Evolutionary conservation across 1,284 basidiomycete genomes (phyloP), one percentile per base, ranked within the genome.

Genomic region (Cutaneotrichosporon dermatis): DNA sequence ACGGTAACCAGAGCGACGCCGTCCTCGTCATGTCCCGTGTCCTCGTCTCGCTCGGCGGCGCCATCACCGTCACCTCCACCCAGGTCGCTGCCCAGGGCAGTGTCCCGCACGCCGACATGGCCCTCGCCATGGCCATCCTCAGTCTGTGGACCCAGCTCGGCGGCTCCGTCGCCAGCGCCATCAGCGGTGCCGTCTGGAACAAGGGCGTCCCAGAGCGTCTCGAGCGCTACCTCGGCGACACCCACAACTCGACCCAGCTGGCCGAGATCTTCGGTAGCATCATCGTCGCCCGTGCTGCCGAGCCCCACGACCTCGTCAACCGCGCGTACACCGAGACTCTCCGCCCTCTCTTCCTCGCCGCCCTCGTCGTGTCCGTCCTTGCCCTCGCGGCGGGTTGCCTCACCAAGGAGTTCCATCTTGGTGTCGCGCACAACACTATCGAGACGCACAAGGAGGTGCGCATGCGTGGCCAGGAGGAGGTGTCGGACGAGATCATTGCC

Each of bases 131-230:
- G 52, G 69, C 76, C 12, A 65, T 76, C 42, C 68, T 79, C 11
- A 62, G 65, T n/a, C 64, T 79, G 34, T 79, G 76, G 74, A 76
- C 76, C 0, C 65, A 65, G 12, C 67, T 79, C 34, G 78, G 78
- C 25, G 73, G 74, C 16, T 66, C 72, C 1, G 71, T 78, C 55
- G 76, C 72, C 4, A 65, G 59, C 8, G 76, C 76, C 10, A 68
- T 76, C 58, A 53, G 70, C 3, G 66, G 64, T 6, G 68, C 72
- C 5, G 62, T 76, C 35, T 77, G 76, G 76, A 68, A 66, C 12
- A 53, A 70, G 16, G 59, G 59, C 42, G 61, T 77, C 4, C 72
- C 70, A 1, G 55, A 40, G 44, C 54, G 57, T 6, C 60, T 72
- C 45, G 63, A 66, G 15, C 60, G 68, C 52, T 66, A 72, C 52